A percentile compares a stretch with the other conserved stretches of the same genome.
These are phyloP conservation scores for Penicillium sp. DNA, from an alignment of 2,329 filamentous ascomycete species.

Conservation along the genomic window DNA sequence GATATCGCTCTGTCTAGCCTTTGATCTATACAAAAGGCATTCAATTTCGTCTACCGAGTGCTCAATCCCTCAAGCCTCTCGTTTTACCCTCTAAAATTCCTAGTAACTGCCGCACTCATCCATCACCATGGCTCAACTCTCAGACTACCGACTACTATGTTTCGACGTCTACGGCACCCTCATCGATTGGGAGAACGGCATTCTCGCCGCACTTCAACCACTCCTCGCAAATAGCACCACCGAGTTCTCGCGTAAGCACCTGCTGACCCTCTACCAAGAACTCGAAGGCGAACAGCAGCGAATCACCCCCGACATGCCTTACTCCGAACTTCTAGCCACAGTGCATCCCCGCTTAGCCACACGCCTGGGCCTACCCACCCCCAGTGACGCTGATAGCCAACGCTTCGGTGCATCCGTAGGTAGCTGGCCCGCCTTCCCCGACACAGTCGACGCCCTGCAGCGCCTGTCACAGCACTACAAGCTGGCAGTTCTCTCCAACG, in stretches of 20 bases:
- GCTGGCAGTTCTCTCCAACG: conserved; percentile 64
- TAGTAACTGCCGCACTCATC: not conserved
- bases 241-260: conserved; percentile 41
- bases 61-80: not conserved
- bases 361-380: conserved; percentile 33
- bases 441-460: conserved; percentile 61
- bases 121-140: conserved; percentile 34
- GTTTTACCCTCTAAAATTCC: not conserved
- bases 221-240: conserved; percentile 48
- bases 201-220: conserved; percentile 59
- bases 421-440: conserved; percentile 62
- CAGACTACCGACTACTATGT: conserved; percentile 61
- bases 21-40: not conserved
- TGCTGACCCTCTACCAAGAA: conserved; percentile 35
- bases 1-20: not conserved
- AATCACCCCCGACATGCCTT: conserved; percentile 62
- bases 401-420: conserved; percentile 58
- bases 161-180: conserved; percentile 84
- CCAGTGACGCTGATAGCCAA: conserved; percentile 45
- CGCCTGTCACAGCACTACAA: conserved; percentile 58
- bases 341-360: conserved; percentile 46
- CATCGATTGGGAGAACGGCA: conserved; percentile 77
- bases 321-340: conserved; percentile 64
- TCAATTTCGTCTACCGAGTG: not conserved
- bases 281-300: conserved; percentile 57